phyloP scores from a whole-genome alignment of 2,329 filamentous ascomycete genomes.

The Paecilomyces niveus region DNA sequence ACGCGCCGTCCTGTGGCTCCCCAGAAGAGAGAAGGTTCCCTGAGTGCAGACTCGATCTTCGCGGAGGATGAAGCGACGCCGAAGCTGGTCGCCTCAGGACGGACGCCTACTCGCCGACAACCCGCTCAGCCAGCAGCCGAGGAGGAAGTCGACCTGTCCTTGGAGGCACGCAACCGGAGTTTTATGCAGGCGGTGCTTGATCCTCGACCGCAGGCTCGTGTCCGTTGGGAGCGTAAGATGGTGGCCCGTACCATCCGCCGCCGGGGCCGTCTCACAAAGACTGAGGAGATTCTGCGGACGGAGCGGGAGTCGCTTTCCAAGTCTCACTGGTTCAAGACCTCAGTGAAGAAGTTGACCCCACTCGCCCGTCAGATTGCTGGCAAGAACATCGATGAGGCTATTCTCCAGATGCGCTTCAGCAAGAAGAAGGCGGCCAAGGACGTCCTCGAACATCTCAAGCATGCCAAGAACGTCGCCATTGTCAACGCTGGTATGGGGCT shows the following conservation, averaged over 20 bases:
- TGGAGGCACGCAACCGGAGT: conserved; percentile 38
- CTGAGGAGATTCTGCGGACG: conserved; percentile 60
- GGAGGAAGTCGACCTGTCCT: conserved; percentile 7
- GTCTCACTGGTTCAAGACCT: conserved; percentile 72
- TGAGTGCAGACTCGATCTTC: conserved; percentile 35
- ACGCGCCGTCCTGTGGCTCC: conserved; percentile 20
- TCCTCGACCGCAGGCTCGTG: conserved; percentile 64
- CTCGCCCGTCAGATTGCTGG: conserved; percentile 83
- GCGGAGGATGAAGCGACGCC: conserved; percentile 26
- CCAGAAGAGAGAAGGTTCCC: conserved; percentile 25
- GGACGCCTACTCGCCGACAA: conserved; percentile 12
- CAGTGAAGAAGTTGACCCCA: conserved; percentile 82
- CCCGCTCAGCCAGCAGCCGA: conserved; percentile 12
- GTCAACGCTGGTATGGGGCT: conserved; percentile 81
- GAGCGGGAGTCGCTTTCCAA: conserved; percentile 54
- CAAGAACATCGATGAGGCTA: conserved; percentile 89
- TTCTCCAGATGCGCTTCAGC: conserved; percentile 89
- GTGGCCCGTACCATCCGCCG: conserved; percentile 67
- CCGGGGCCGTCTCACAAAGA: conserved; percentile 59
- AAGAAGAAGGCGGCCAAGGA: conserved; percentile 87
- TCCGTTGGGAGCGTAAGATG: conserved; percentile 76
- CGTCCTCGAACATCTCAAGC: conserved; percentile 69
- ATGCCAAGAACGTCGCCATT: conserved; percentile 74
- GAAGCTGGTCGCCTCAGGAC: conserved; percentile 19
- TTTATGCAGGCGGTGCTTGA: conserved; percentile 61